Conservation (phyloP, 2,329 filamentous ascomycete species). For the Cordyceps fumosorosea region DNA sequence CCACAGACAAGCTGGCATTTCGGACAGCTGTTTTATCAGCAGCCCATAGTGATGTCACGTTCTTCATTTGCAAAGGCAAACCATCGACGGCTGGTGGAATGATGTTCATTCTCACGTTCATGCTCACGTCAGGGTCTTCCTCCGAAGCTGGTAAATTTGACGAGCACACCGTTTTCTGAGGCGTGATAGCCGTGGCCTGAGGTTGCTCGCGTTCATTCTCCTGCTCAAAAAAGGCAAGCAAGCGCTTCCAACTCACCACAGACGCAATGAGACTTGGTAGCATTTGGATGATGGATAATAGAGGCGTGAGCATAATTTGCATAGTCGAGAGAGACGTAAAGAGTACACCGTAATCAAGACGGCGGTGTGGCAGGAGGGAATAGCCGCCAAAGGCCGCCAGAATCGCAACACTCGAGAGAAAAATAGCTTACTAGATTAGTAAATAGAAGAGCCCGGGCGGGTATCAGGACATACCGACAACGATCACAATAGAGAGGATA, state of each 20-base stretch:
- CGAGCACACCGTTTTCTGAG: background rate
- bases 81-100: background rate
- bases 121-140: background rate
- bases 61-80: background rate
- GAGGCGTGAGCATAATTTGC: conserved; percentile 8
- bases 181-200: background rate
- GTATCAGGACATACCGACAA: background rate
- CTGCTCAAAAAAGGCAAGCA: background rate
- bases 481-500: background rate
- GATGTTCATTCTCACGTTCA: background rate
- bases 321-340: conserved; percentile 4
- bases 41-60: background rate
- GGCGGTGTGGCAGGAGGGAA: background rate
- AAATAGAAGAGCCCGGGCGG: background rate
- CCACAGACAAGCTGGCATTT: background rate
- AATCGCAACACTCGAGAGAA: background rate
- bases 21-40: background rate
- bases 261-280: background rate
- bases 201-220: background rate
- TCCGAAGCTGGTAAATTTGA: background rate
- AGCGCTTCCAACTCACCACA: background rate
- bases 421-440: background rate
- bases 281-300: conserved; percentile 7
- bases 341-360: background rate
- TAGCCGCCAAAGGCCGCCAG: conserved; percentile 4